Evolutionary conservation across 305 asterid genomes (phyloP).

Genomic region (Solanum hybrid): DNA sequence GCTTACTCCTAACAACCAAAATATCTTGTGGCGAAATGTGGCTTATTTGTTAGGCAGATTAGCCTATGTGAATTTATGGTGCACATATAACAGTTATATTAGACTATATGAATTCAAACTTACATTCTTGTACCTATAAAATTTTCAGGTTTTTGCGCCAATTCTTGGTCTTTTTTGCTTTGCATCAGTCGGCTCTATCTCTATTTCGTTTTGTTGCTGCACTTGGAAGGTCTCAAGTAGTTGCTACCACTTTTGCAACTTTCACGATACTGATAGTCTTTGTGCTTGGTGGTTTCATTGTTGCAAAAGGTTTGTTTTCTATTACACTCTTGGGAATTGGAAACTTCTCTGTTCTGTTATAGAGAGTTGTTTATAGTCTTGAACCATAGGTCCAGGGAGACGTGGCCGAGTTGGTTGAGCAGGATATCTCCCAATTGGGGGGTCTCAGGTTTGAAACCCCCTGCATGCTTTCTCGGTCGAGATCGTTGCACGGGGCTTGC

Average conservation of each 20-base stretch:
- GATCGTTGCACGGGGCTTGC: not conserved
- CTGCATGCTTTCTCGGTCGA: not conserved
- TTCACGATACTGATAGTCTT: constrained; percentile 71
- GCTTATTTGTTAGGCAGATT: not conserved
- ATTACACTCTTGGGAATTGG: not conserved
- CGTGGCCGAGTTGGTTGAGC: not conserved
- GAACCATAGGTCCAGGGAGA: not conserved
- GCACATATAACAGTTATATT: not conserved
- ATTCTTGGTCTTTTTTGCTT: constrained; percentile 59
- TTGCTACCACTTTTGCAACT: constrained; percentile 69
- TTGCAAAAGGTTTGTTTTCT: constrained; percentile 60
- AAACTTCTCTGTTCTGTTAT: not conserved
- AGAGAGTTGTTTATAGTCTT: not conserved
- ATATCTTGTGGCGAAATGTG: not conserved
- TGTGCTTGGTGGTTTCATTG: constrained; percentile 86
- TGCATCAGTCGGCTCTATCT: constrained; percentile 88
- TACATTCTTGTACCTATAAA: not conserved
- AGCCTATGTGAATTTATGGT: not conserved
- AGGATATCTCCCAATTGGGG: not conserved
- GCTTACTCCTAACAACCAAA: constrained; percentile 4
- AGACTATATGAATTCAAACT: not conserved
- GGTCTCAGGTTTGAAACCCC: not conserved
- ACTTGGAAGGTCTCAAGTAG: constrained; percentile 78
- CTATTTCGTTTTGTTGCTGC: constrained; percentile 73
- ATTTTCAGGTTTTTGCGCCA: constrained; percentile 73